These are phyloP conservation scores for Neonectria faginata DNA, from an alignment of 2,329 filamentous ascomycete species.

Conservation along the genomic window DNA sequence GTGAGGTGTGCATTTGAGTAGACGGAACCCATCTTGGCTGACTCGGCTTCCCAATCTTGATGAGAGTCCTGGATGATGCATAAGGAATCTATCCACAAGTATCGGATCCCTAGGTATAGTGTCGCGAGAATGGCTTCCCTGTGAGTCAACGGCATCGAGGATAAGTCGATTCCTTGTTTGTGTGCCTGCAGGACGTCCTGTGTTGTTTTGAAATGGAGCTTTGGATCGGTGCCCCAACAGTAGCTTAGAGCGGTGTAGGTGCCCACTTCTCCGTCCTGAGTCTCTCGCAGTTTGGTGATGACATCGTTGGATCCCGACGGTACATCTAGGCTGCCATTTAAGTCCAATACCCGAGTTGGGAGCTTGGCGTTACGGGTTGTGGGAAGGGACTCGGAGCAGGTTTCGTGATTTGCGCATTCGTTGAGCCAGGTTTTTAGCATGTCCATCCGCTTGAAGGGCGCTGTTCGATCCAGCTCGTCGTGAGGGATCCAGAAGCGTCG, in stretches of 20 bases:
- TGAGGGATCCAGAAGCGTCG: conserved; percentile 4
- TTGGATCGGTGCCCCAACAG: conserved; percentile 9
- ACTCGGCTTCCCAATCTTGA: conserved; percentile 26
- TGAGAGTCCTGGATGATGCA: conserved; percentile 31
- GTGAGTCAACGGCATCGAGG: conserved; percentile 22
- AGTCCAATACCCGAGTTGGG: conserved; percentile 10
- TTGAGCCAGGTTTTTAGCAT: conserved; percentile 5
- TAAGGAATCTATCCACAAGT: conserved; percentile 34
- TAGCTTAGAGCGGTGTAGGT: conserved; percentile 8
- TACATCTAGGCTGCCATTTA: conserved; percentile 6
- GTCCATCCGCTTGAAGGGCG: neutral
- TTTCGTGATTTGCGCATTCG: conserved; percentile 3
- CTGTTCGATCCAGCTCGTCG: neutral
- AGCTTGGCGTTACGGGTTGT: conserved; percentile 1
- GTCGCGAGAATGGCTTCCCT: conserved; percentile 24
- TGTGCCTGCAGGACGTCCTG: conserved; percentile 3
- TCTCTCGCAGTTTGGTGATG: conserved; percentile 7
- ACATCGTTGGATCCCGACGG: neutral
- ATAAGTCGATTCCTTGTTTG: neutral
- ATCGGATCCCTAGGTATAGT: conserved; percentile 18
- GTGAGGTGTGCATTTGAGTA: conserved; percentile 36
- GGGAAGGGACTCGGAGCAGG: neutral
- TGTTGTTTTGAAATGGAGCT: conserved; percentile 10
- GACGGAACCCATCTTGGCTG: conserved; percentile 26
- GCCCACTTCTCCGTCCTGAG: neutral